phyloP scores from a whole-genome alignment of 2,329 filamentous ascomycete species.

The Fusarium brevicatenulatum region DNA sequence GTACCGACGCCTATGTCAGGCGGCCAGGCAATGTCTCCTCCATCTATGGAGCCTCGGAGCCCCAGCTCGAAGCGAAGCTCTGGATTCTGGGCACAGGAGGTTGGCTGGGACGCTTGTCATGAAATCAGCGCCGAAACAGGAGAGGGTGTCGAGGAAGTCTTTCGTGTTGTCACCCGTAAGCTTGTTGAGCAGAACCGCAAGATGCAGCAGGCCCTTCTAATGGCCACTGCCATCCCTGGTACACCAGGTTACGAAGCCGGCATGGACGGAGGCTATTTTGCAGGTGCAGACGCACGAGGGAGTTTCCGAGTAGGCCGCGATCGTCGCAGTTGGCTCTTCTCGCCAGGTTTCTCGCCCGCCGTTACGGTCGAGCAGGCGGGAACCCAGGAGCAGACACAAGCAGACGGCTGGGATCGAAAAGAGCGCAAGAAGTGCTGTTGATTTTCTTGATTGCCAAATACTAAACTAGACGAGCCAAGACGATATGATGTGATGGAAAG shows the following conservation, averaged over 20 bases:
- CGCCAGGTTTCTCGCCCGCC: slow-evolving; percentile 62
- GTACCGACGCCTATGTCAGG: slow-evolving; percentile 38
- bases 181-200: slow-evolving; percentile 72
- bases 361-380: slow-evolving; percentile 59
- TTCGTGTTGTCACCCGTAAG: slow-evolving; percentile 74
- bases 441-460: neutral
- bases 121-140: slow-evolving; percentile 95
- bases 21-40: slow-evolving; percentile 29
- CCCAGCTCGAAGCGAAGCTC: slow-evolving; percentile 74
- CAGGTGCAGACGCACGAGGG: slow-evolving; percentile 56
- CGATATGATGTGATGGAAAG: slow-evolving; percentile 8
- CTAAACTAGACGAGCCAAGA: neutral
- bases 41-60: slow-evolving; percentile 63
- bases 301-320: slow-evolving; percentile 69
- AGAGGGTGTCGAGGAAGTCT: slow-evolving; percentile 96
- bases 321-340: slow-evolving; percentile 68
- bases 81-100: slow-evolving; percentile 90
- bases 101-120: slow-evolving; percentile 96
- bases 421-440: slow-evolving; percentile 47
- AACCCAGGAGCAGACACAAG: slow-evolving; percentile 44
- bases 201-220: slow-evolving; percentile 67
- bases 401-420: slow-evolving; percentile 37
- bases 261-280: slow-evolving; percentile 62
- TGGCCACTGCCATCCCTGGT: slow-evolving; percentile 64
- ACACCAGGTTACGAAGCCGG: slow-evolving; percentile 58